Conservation (phyloP, 2,329 filamentous ascomycete species). For the Myriosclerotinia duriaeana region DNA sequence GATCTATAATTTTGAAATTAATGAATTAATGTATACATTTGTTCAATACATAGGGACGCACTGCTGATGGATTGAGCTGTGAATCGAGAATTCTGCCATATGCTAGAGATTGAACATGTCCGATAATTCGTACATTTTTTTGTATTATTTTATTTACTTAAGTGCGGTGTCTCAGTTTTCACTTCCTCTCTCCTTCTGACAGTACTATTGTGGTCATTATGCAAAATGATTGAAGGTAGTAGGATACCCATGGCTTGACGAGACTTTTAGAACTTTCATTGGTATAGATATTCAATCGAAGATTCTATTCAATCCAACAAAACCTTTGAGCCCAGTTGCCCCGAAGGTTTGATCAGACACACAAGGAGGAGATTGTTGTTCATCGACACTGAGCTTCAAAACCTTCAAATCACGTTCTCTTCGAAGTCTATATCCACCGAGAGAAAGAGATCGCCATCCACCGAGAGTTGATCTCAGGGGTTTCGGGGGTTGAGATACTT, state of each 20-base stretch:
- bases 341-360: neutral
- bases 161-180: too few relatives aligned
- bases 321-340: neutral
- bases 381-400: neutral
- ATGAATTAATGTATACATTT: neutral
- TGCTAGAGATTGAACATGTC: too few relatives aligned
- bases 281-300: neutral
- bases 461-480: neutral
- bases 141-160: too few relatives aligned
- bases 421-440: neutral
- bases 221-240: too few relatives aligned
- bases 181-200: too few relatives aligned
- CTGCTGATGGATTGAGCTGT: neutral
- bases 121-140: too few relatives aligned
- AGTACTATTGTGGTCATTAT: too few relatives aligned
- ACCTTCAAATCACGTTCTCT: neutral
- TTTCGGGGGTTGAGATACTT: neutral
- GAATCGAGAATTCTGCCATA: too few relatives aligned
- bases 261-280: neutral
- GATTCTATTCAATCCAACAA: neutral
- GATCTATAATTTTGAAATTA: neutral
- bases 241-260: too few relatives aligned
- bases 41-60: neutral
- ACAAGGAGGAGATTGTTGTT: neutral
- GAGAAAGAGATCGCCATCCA: neutral